Base-by-base conservation (phyloP, 352 stramenopile genomes). In the Phytophthora sansomeana region DNA sequence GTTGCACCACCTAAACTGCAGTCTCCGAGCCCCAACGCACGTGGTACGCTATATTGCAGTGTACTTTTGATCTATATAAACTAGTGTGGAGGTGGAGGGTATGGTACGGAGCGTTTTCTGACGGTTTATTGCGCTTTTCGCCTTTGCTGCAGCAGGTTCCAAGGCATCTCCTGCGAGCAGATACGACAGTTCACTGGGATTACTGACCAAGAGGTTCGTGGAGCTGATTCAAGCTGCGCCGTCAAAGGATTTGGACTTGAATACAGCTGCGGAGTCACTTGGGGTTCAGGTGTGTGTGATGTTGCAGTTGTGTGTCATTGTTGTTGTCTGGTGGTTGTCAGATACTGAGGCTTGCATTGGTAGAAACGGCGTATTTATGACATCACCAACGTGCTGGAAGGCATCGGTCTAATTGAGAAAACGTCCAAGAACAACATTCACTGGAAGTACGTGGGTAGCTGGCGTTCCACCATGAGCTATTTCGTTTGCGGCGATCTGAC, bases 371-470 rank as follows among this genome's bases (percentile, higher is more conserved):
- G 97, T 10, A 99, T 99, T 69, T 99, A 99, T 77, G 97, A 99
- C 71, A 99, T 99, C 66, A 99, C 97, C 14, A 99, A 99, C 78
- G 97, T 99, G 33, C 74, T 99, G 29, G 97, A 99, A 83, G 97
- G 97, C 38, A 99, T 99, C 44, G 96, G 96, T 7, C 81, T 99
- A 19, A 98, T 99, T 72, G 86, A 98, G 64, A 99, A 99, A 75
- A 97, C 92, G 38, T 98, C 92, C 53, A 99, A 99, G 77, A 99
- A 99, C 86, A 98, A 98, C 64, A 98, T 99, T 72, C 91, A 97
- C 60, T 99, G 97, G 97, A 97, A 97, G 81, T 96, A 89, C 35
- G 85, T 83, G 14, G 17, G 41, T 47, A 47, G 7, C 10, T 8
- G 10, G 16, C 17, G 7, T 16, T 29, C 2, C 13, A 9, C 41